A percentile compares a stretch with the other conserved stretches of the same genome.
These are phyloP conservation scores for Aspergillus fumigatiaffinis DNA, from an alignment of 2,329 filamentous ascomycete species.

Conservation along the genomic window DNA sequence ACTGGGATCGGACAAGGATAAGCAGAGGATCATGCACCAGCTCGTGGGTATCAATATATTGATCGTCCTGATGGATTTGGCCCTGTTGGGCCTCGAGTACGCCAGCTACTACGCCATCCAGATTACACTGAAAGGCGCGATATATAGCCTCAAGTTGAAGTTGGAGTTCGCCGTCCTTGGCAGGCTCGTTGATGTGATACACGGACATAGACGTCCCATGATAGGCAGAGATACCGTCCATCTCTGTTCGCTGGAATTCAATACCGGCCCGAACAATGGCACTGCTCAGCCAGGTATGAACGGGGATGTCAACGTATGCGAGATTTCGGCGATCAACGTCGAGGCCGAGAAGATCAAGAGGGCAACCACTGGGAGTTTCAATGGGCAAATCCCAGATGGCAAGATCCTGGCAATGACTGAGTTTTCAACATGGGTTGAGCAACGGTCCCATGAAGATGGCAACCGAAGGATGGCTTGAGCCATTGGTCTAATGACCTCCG, in stretches of 20 bases:
- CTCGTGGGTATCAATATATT: slow-evolving; percentile 45
- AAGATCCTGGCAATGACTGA: slow-evolving; percentile 21
- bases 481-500: neutral
- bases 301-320: slow-evolving; percentile 1
- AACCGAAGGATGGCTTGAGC: neutral
- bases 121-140: slow-evolving; percentile 39
- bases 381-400: slow-evolving; percentile 9
- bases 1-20: slow-evolving; percentile 24
- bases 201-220: slow-evolving; percentile 22
- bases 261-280: slow-evolving; percentile 6
- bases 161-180: slow-evolving; percentile 56
- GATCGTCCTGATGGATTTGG: slow-evolving; percentile 46
- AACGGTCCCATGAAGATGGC: slow-evolving; percentile 2
- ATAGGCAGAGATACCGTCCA: slow-evolving; percentile 20
- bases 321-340: neutral
- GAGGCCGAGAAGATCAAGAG: neutral
- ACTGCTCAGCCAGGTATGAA: neutral
- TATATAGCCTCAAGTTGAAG: slow-evolving; percentile 43
- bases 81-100: slow-evolving; percentile 39
- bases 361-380: neutral
- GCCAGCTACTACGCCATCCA: slow-evolving; percentile 40
- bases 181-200: slow-evolving; percentile 40
- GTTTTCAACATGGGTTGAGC: slow-evolving; percentile 20
- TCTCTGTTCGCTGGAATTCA: slow-evolving; percentile 16
- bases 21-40: slow-evolving; percentile 40